phyloP scores from a whole-genome alignment of 2,329 filamentous ascomycete species.

The Drechmeria coniospora region DNA sequence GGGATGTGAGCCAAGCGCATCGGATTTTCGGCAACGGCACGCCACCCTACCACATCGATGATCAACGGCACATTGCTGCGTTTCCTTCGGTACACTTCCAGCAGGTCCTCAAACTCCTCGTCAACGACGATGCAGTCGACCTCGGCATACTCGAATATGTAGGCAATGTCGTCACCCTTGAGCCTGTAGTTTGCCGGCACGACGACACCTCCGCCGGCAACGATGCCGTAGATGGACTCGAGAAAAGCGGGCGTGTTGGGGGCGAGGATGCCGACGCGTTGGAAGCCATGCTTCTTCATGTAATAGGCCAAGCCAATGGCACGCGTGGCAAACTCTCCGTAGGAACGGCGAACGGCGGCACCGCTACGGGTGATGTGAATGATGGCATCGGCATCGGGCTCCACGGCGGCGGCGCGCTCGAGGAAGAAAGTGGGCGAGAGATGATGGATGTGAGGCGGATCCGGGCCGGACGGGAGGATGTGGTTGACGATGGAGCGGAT shows the following conservation, averaged over 20 bases:
- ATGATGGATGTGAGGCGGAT: conserved; percentile 51
- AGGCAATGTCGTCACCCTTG: conserved; percentile 72
- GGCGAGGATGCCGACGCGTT: conserved; percentile 68
- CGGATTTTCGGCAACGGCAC: neutral
- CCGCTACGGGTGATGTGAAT: conserved; percentile 72
- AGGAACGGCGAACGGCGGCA: conserved; percentile 58
- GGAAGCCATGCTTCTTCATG: conserved; percentile 55
- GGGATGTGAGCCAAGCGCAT: too few relatives aligned
- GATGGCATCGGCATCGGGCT: conserved; percentile 72
- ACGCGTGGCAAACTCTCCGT: conserved; percentile 70
- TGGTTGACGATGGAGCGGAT: conserved; percentile 42
- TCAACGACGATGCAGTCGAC: conserved; percentile 82
- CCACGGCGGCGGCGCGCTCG: conserved; percentile 71
- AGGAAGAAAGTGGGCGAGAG: conserved; percentile 81
- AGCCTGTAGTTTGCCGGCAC: conserved; percentile 51
- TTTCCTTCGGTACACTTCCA: conserved; percentile 47
- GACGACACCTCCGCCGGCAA: conserved; percentile 63
- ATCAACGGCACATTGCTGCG: conserved; percentile 55
- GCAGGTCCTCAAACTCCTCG: conserved; percentile 56
- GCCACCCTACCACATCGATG: conserved; percentile 43
- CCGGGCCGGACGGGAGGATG: conserved; percentile 23
- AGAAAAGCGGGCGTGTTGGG: conserved; percentile 93
- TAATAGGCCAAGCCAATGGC: conserved; percentile 81
- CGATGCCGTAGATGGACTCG: conserved; percentile 77
- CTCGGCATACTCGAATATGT: conserved; percentile 79